Evolutionary conservation across 164 flowering plant species (phyloP).

Genomic region (Stephania japonica): DNA sequence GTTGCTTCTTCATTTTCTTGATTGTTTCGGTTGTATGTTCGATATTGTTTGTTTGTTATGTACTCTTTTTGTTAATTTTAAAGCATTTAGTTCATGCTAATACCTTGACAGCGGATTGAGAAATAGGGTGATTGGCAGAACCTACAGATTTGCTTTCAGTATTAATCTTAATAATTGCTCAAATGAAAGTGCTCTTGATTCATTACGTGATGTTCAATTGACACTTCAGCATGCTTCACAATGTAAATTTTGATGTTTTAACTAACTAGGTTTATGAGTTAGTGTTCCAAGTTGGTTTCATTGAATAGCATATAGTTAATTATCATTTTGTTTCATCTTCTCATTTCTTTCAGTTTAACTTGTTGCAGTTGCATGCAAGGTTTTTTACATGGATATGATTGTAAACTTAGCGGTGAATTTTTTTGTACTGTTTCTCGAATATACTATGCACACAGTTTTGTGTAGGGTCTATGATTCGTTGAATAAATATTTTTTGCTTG

Average conservation of each 20-base stretch:
- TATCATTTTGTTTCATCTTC: neutral
- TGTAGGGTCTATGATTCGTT: neutral
- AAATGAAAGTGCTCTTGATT: constrained; percentile 11
- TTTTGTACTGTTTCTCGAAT: constrained; percentile 28
- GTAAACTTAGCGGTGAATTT: constrained; percentile 29
- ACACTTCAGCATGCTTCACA: neutral
- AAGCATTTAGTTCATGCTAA: too few relatives aligned
- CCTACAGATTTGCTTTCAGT: constrained; percentile 18
- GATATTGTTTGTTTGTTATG: too few relatives aligned
- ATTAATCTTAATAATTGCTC: constrained; percentile 4
- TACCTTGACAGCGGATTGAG: too few relatives aligned
- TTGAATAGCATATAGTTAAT: neutral
- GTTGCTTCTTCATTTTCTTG: too few relatives aligned
- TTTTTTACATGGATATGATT: constrained; percentile 34
- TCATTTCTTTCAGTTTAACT: constrained; percentile 27
- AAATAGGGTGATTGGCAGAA: neutral
- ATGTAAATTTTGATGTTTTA: constrained; percentile 14
- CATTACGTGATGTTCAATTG: constrained; percentile 17
- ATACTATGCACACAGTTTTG: neutral
- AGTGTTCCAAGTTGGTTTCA: constrained; percentile 25
- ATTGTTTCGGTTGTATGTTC: too few relatives aligned
- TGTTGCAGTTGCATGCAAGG: constrained; percentile 57
- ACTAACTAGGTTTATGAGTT: constrained; percentile 17
- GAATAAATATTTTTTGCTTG: neutral
- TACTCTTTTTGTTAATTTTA: too few relatives aligned